These are phyloP conservation scores for Cucurbita argyrosperma DNA, from an alignment of 306 rosid genomes.

Conservation along the genomic window DNA sequence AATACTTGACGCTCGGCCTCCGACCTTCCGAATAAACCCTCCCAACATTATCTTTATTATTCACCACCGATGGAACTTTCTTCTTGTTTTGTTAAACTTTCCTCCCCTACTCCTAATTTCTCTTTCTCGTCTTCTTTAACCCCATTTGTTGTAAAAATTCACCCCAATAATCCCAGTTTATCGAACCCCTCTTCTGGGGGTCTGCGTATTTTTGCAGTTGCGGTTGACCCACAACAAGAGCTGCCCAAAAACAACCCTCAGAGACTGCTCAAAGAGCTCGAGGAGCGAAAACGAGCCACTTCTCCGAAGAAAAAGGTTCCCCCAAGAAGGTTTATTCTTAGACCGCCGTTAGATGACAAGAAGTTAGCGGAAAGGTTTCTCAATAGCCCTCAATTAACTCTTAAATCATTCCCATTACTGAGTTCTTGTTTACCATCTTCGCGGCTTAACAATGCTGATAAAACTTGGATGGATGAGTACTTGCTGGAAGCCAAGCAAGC, in stretches of 20 bases:
- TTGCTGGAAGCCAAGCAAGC: constrained; percentile 90
- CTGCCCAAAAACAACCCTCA: constrained; percentile 70
- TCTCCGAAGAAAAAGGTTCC: constrained; percentile 61
- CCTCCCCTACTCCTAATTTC: constrained; percentile 20
- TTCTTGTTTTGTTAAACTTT: constrained; percentile 34
- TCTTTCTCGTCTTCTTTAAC: constrained; percentile 47
- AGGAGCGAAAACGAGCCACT: constrained; percentile 61
- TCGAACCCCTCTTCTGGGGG: constrained; percentile 8
- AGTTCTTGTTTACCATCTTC: constrained; percentile 84
- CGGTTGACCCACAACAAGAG: constrained; percentile 50
- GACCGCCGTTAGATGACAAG: constrained; percentile 77
- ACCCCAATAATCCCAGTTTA: constrained; percentile 16
- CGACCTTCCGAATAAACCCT: neutral
- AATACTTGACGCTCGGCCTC: neutral
- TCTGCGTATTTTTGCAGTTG: constrained; percentile 39
- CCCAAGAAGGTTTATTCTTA: constrained; percentile 47
- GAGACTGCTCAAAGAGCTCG: constrained; percentile 75
- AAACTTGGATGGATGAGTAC: constrained; percentile 81
- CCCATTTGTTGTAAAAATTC: constrained; percentile 23
- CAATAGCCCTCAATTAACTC: constrained; percentile 72
- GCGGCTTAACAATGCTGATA: constrained; percentile 69
- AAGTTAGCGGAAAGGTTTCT: constrained; percentile 70
- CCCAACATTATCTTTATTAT: neutral
- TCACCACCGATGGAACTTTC: constrained; percentile 56
- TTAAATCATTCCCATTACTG: constrained; percentile 65